Conservation (phyloP, 148 eudicot genomes). For the Dianthus caryophyllus region DNA sequence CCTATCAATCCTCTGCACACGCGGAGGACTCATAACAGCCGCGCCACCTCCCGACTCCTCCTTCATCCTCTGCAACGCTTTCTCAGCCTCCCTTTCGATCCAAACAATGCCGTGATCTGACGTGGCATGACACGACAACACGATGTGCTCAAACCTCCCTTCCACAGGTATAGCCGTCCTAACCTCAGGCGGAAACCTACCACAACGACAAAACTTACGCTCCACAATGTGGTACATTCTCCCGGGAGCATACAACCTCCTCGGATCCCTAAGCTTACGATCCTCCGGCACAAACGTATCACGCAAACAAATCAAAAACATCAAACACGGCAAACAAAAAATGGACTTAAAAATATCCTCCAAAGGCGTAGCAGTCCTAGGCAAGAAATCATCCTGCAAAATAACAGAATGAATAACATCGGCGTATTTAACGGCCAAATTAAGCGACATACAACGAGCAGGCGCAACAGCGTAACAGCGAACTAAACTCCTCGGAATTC, state of each 20-base stretch:
- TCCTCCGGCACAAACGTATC: slow-evolving; percentile 87
- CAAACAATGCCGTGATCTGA: slow-evolving; percentile 87
- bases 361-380: slow-evolving; percentile 74
- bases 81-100: slow-evolving; percentile 80
- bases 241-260: slow-evolving; percentile 92
- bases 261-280: slow-evolving; percentile 73
- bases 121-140: slow-evolving; percentile 79
- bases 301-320: slow-evolving; percentile 74
- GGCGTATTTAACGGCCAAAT: slow-evolving; percentile 91
- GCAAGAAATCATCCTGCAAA: slow-evolving; percentile 87
- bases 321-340: slow-evolving; percentile 90
- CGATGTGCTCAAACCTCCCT: slow-evolving; percentile 95
- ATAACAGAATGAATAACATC: slow-evolving; percentile 79
- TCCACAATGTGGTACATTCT: slow-evolving; percentile 93
- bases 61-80: slow-evolving; percentile 48
- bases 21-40: slow-evolving; percentile 53
- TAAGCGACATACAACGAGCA: slow-evolving; percentile 88
- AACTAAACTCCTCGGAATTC: slow-evolving; percentile 55
- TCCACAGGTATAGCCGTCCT: slow-evolving; percentile 88
- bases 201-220: slow-evolving; percentile 95
- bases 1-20: slow-evolving; percentile 63
- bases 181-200: slow-evolving; percentile 75
- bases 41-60: slow-evolving; percentile 26
- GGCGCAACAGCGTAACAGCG: slow-evolving; percentile 76
- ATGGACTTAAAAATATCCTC: slow-evolving; percentile 71